Evolutionary conservation across 495 filamentous ascomycete genomes (phyloP).

Genomic region (Neurospora sp.): DNA sequence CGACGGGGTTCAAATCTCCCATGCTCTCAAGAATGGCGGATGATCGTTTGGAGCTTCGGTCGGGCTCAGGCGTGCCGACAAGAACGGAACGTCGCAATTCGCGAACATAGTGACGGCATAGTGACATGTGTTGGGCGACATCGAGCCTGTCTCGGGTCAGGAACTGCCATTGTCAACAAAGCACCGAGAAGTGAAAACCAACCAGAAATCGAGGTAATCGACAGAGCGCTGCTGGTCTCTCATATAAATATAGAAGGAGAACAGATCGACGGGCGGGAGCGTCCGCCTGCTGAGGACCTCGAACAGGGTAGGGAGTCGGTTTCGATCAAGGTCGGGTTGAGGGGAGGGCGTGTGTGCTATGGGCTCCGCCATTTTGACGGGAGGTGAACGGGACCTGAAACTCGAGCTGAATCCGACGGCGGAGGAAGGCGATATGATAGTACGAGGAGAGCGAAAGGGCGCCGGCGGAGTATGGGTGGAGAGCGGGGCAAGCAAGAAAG

Average conservation of each 20-base stretch:
- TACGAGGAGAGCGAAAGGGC: background rate
- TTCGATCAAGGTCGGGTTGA: constrained; percentile 47
- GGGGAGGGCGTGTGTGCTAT: constrained; percentile 25
- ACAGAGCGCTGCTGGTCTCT: constrained; percentile 94
- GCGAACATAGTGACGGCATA: constrained; percentile 95
- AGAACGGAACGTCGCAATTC: constrained; percentile 89
- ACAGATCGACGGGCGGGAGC: constrained; percentile 85
- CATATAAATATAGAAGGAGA: constrained; percentile 99
- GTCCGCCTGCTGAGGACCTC: constrained; percentile 90
- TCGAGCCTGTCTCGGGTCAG: constrained; percentile 65
- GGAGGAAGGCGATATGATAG: background rate
- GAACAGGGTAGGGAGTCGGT: constrained; percentile 84
- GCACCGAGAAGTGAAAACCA: constrained; percentile 13
- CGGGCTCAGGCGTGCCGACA: constrained; percentile 82
- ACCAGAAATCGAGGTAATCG: constrained; percentile 99
- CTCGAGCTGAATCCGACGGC: background rate
- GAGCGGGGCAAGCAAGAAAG: background rate
- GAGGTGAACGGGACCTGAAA: background rate
- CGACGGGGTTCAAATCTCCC: constrained; percentile 51
- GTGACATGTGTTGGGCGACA: constrained; percentile 96
- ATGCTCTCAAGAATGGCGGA: constrained; percentile 67
- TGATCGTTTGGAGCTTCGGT: constrained; percentile 75
- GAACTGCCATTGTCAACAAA: background rate
- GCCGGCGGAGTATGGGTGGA: background rate
- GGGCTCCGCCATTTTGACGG: constrained; percentile 28